phyloP scores from a whole-genome alignment of 345 rosid species.

The Gossypium rotundifolium region DNA sequence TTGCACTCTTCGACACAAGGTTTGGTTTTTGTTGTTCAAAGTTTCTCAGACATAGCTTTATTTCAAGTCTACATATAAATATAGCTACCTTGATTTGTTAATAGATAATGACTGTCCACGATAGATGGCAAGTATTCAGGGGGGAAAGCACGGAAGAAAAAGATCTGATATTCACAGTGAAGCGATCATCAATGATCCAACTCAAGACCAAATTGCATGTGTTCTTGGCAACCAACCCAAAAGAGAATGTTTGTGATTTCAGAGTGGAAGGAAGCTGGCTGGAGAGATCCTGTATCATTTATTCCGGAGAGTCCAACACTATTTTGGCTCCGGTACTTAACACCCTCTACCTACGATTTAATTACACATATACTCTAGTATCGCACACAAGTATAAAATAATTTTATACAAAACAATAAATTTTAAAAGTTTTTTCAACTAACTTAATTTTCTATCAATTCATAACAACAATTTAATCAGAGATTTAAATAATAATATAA shows the following conservation, averaged over 20 bases:
- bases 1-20: constrained; percentile 16
- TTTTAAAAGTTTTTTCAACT: no score
- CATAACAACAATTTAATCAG: no score
- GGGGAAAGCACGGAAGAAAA: constrained; percentile 5
- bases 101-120: constrained; percentile 2
- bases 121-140: constrained; percentile 4
- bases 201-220: neutral
- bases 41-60: no score
- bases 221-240: neutral
- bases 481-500: no score
- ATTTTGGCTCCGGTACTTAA: neutral
- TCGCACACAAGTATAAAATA: no score
- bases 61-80: neutral
- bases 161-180: constrained; percentile 9
- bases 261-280: neutral
- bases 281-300: neutral
- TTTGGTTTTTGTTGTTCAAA: neutral
- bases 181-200: constrained; percentile 8
- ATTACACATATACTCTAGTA: neutral
- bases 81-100: neutral
- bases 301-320: neutral
- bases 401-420: no score
- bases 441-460: no score
- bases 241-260: neutral
- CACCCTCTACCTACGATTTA: neutral